phyloP scores from a whole-genome alignment of 768 basidiomycete genomes.

The Lactifluus pinguis region DNA sequence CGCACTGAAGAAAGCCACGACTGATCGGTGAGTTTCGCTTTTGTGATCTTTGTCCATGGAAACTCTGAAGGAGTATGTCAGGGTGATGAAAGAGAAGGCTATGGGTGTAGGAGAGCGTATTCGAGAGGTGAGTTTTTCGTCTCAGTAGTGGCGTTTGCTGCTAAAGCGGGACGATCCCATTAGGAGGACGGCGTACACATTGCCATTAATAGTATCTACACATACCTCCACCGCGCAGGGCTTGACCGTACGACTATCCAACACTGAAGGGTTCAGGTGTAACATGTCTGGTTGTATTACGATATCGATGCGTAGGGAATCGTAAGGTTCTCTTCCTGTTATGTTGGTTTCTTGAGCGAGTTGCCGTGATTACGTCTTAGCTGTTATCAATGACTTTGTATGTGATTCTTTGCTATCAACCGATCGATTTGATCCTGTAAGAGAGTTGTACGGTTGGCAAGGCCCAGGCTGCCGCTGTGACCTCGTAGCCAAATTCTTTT shows the following conservation, averaged over 20 bases:
- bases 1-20: constrained; percentile 50
- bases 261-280: not conserved
- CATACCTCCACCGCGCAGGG: constrained; percentile 37
- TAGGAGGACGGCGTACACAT: constrained; percentile 53
- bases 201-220: constrained; percentile 47
- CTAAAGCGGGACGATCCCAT: not conserved
- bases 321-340: not conserved
- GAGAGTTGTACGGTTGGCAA: too few relatives aligned
- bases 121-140: constrained; percentile 25
- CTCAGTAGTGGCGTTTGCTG: not conserved
- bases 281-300: not conserved
- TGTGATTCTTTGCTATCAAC: too few relatives aligned
- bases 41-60: not conserved
- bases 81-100: constrained; percentile 55
- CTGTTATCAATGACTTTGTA: too few relatives aligned
- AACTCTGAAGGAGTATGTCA: constrained; percentile 18
- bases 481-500: too few relatives aligned
- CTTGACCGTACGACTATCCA: constrained; percentile 20
- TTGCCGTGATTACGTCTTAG: too few relatives aligned
- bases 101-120: constrained; percentile 37
- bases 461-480: too few relatives aligned
- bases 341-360: too few relatives aligned
- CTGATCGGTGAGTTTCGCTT: constrained; percentile 32
- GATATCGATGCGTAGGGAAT: not conserved
- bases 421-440: too few relatives aligned